Evolutionary conservation across 2,329 filamentous ascomycete genomes (phyloP), one percentile per base, ranked within the genome.

Genomic region (Amylocarpus encephaloides): DNA sequence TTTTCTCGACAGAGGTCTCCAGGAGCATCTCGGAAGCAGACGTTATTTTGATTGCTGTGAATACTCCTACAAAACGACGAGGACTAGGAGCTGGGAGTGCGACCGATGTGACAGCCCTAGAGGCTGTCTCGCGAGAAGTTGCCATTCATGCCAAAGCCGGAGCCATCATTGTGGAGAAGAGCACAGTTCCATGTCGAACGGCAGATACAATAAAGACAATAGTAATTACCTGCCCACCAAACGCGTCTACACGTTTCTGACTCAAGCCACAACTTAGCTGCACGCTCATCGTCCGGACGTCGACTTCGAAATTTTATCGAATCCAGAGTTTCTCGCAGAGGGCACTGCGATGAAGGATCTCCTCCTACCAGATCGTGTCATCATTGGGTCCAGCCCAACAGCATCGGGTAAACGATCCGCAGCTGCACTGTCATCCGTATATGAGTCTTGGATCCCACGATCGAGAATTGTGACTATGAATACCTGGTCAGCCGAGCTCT

Each of bases 151-250:
- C 86, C 2, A 80, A 76, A 29, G 71, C 76, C 15, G 83, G 82
- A 43, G 80, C 84, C 48, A 86, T 91, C 49, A 80, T 92, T 45
- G 86, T 91, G 16, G 86, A 91, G 71, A 92, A 91, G 71, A 86
- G 81, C 49, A 92, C 87, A 0, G 87, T 91, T 22, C 87, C 87
- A 2, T 88, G 84, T 65, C 74, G 83, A 53, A 90, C 86, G 5
- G 84, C 85, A 1, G 77, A 87, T 58, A 77, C 82, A 30, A 80
- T 90, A 35, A 75, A 78, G 59, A 77, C 83, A 57, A 87, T 82
- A 57, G 81, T 88, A 68, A 67, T 74, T 64, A 36, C 26, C 5
- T 29, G 42, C 26, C 38, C 29, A 41, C 15, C 16, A 12, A 15
- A 13, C 42, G 15, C 32, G 7, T 32, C 59, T 49, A 11, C 22